Evolutionary conservation across 106 monocot genomes (phyloP).

Genomic region (Cymbidium sinense): DNA sequence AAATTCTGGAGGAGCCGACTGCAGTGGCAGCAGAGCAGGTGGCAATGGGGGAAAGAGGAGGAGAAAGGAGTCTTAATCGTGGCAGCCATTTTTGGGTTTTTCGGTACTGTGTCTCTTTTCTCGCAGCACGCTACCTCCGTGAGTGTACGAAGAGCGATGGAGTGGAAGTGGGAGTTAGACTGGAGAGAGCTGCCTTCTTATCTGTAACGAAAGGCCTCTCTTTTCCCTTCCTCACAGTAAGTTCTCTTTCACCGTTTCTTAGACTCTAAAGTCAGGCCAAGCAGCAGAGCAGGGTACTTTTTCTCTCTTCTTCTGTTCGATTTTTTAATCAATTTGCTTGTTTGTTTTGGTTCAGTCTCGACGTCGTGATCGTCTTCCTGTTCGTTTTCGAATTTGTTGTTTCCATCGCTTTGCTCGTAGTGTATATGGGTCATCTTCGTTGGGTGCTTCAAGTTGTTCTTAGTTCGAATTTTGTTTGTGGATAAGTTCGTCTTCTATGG

Average conservation of each 20-base stretch:
- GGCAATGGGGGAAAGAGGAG: slow-evolving; percentile 1
- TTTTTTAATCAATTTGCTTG: background rate
- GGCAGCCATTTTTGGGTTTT: slow-evolving; percentile 7
- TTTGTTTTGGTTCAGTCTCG: background rate
- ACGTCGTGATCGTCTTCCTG: background rate
- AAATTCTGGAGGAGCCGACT: background rate
- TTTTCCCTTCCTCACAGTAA: background rate
- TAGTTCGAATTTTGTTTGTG: no score
- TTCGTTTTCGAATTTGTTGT: background rate
- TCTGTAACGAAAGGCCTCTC: background rate
- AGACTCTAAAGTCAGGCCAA: background rate
- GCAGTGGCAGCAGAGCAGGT: slow-evolving; percentile 6
- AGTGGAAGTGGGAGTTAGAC: background rate
- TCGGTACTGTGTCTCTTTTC: slow-evolving; percentile 5
- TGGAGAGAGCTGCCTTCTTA: background rate
- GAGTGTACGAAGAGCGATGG: slow-evolving; percentile 13
- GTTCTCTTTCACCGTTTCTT: background rate
- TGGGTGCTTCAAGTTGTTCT: background rate
- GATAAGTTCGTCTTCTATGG: background rate
- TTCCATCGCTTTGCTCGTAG: background rate
- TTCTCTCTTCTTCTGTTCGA: background rate
- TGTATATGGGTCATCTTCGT: background rate
- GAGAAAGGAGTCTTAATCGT: background rate
- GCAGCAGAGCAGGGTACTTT: background rate
- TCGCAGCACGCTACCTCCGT: slow-evolving; percentile 2